Evolutionary conservation across 2,329 filamentous ascomycete genomes (phyloP).

Genomic region (Ophiostoma ulmi): DNA sequence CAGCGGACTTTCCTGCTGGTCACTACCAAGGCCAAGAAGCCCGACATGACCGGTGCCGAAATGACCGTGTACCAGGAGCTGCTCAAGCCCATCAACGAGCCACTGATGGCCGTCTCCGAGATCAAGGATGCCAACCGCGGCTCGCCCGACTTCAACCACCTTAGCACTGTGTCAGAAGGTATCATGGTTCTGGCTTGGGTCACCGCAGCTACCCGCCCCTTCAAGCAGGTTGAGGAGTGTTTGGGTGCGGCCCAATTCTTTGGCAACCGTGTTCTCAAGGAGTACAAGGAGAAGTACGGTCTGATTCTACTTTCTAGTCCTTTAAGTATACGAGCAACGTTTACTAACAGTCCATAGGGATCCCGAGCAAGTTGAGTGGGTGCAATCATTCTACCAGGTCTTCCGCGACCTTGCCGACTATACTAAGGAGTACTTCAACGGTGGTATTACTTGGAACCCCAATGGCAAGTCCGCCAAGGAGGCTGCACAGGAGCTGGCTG

Average conservation of each 20-base stretch:
- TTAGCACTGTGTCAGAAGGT: constrained; percentile 84
- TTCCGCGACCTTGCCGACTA: constrained; percentile 81
- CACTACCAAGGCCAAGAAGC: constrained; percentile 87
- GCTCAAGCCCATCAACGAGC: constrained; percentile 79
- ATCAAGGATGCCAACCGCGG: constrained; percentile 77
- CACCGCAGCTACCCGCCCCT: constrained; percentile 73
- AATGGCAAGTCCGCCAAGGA: constrained; percentile 68
- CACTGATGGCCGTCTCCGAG: constrained; percentile 71
- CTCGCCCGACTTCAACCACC: constrained; percentile 69
- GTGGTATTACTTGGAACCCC: constrained; percentile 81
- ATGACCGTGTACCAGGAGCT: constrained; percentile 67
- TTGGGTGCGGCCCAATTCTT: constrained; percentile 85
- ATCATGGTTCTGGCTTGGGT: constrained; percentile 90
- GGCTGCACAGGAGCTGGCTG: constrained; percentile 54
- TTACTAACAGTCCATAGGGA: constrained; percentile 49
- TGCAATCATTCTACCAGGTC: constrained; percentile 86
- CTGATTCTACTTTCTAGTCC: neutral
- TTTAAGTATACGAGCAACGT: neutral
- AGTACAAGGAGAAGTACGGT: constrained; percentile 66
- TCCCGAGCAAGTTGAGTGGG: constrained; percentile 75
- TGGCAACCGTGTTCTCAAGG: constrained; percentile 88
- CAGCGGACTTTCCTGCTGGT: constrained; percentile 86
- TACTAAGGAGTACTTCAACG: constrained; percentile 74
- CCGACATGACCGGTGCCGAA: constrained; percentile 58
- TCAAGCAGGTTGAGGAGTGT: constrained; percentile 78